Base-by-base conservation (phyloP, 1,284 basidiomycete species). In the Moesziomyces sp. region DNA sequence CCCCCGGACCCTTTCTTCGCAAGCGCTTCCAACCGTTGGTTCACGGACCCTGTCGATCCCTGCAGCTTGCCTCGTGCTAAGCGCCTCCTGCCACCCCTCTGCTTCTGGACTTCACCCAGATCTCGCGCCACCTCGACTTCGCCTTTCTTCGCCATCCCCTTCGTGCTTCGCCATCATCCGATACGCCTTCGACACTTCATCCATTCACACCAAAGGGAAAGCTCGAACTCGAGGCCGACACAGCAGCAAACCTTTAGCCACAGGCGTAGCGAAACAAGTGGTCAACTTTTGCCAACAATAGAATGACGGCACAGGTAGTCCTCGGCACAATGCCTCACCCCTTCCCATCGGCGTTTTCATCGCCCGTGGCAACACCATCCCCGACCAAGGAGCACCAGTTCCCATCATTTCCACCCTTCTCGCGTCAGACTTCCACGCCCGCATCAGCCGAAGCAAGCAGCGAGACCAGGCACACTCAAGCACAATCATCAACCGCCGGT, bases 231-330 rank as follows among this genome's bases (percentile, higher is more conserved):
- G 26, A 28, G 8, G 26, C 26, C 26, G 8, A 7, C 26, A 8
- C 26, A 28, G 26, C 26, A 28, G 6, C 5, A 5, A 28, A 28
- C 26, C 26, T 28, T 28, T 8, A 28, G 26, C 26, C 26, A 28
- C 26, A 28, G 26, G 26, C 26, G 26, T 28, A 28, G 26, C 26
- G 26, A 26, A 7, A 7, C 26, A 6, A 28, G 26, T 8, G 30
- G 11, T 13, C 30, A 33, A 9, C 30, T 11, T 33, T 13, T 13
- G 10, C 30, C 13, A 10, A 33, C 30, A 13, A 11, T 28, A 62
- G 5, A 43, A 74, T 74, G 71, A 66, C 71, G 46, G 71, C 71
- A 9, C 71, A 69, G 35, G 71, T 74, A 6, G 50, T 65, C 38
- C 46, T 43, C 54, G 61, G 46, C 52, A 64, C 62, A 28, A 62